Base-by-base conservation (phyloP, 495 filamentous ascomycete species). In the Penicilliopsis zonata region DNA sequence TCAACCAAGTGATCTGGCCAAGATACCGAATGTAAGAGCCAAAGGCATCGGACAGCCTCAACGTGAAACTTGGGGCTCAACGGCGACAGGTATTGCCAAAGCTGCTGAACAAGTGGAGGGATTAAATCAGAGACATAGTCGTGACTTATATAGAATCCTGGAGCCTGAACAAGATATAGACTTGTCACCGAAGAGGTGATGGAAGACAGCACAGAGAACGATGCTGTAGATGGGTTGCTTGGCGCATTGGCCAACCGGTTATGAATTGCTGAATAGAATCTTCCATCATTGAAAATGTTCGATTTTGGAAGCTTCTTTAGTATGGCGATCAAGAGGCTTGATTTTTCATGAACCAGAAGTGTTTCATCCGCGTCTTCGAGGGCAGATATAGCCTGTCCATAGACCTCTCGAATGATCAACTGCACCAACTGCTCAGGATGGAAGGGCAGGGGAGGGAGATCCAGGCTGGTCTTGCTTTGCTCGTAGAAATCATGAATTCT, bases 1-100 rank as follows among this genome's bases (percentile, higher is more conserved):
- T 95, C 87, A 10, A 94, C 72, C 16, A 67, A 53, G 40, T 73
- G 65, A 34, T 68, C 60, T n/a, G 58, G 49, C 39, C 57, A 61
- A 18, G 74, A 69, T 6, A 73, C 69, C 0, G 72, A 72, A 42
- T 96, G 84, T 26, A 96, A 57, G 30, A 81, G 73, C 81, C 87
- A 92, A 9, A 96, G 55, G 39, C 75, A 81, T 30, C 82, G 79
- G 28, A 92, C 83, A 20, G 85, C 76, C 52, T 96, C 88, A 14
- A 96, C 85, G 49, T 94, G 90, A 41, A 87, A 87, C 46, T 92
- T 92, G 0, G 86, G 87, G 35, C 76, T 78, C 13, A 77, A 58
- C 14, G 83, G 77, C 0, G 84, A 83, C 20, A 95, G 60, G 48
- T 80, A 86, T 15, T 58, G 41, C 88, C 88, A 96, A 0, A 87